Evolutionary conservation across 768 basidiomycete species (phyloP), one percentile per base, ranked within the genome.

Genomic region (Psilocybe cyanescens): DNA sequence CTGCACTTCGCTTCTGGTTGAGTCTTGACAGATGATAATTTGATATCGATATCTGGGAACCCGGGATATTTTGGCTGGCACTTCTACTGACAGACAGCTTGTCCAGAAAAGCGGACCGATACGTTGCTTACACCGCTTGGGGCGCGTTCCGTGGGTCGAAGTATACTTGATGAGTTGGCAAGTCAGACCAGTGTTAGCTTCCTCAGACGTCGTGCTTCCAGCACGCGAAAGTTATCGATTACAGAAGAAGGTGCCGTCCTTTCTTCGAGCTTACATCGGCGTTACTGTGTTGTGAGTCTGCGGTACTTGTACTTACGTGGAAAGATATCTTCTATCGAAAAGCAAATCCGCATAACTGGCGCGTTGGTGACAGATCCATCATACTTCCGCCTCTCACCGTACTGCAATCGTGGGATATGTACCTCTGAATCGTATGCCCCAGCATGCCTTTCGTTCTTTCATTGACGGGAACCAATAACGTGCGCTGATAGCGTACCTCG

Each of bases 401-500:
- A 30, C 59, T 67, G 66, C 68, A 67, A 55, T 51, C 65, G 68
- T 70, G 68, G 47, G 68, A 70, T 49, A 28, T 16, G 48, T 12
- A 14, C 49, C 17, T n/a, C 60, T 58, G 64, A 41, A 52, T 65
- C 58, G 61, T 55, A 67, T 66, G 68, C 59, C 58, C 52, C 45
- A 51, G 33, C 59, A 4, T 19, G 29, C 45, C 47, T 28, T 29
- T 12, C 33, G 33, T 55, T 45, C 51, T 59, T 33, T 64, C 55
- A 55, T 58, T 63, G 60, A 67, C 59, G 65, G 62, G 52, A 56
- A 62, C 52, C 57, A 48, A 44, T 58, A 57, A 61, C 62, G 55
- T 61, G 52, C 60, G 66, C 52, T 67, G 68, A 67, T 67, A 65
- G 52, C 59, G 68, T 69, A 62, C 67, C 66, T 70, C 50, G 48